Conservation (phyloP, 345 rosid species). For the Moricandia arvensis region DNA sequence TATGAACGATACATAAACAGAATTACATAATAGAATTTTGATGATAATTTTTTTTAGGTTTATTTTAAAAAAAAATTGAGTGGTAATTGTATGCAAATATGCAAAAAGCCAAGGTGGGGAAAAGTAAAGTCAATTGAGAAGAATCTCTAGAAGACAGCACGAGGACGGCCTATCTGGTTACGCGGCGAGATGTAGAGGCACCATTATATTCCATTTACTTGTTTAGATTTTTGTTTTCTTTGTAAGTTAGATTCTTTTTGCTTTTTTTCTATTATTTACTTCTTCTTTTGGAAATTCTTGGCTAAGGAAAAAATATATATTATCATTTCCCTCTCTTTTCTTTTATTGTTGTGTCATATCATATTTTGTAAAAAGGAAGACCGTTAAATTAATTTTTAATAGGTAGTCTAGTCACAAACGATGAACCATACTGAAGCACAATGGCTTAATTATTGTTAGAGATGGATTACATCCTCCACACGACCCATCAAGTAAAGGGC, state of each 20-base stretch:
- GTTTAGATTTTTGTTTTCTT: not conserved
- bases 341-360: slow-evolving; percentile 19
- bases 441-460: not conserved
- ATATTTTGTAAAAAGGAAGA: slow-evolving; percentile 6
- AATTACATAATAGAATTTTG: no score
- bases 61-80: no score
- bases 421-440: not conserved
- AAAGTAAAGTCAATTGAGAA: not conserved
- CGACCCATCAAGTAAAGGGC: no score
- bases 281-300: slow-evolving; percentile 20
- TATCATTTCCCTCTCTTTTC: not conserved
- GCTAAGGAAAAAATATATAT: not conserved
- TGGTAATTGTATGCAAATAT: not conserved
- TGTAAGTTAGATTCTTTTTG: slow-evolving; percentile 13
- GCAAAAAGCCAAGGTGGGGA: not conserved
- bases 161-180: slow-evolving; percentile 28
- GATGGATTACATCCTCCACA: no score
- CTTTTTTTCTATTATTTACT: not conserved
- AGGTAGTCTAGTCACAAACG: not conserved
- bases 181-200: slow-evolving; percentile 31
- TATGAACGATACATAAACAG: no score
- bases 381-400: not conserved
- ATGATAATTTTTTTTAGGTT: no score
- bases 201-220: slow-evolving; percentile 12
- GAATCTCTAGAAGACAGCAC: slow-evolving; percentile 19